Conservation (phyloP, 768 basidiomycete species). For the Piloderma croceum region DNA sequence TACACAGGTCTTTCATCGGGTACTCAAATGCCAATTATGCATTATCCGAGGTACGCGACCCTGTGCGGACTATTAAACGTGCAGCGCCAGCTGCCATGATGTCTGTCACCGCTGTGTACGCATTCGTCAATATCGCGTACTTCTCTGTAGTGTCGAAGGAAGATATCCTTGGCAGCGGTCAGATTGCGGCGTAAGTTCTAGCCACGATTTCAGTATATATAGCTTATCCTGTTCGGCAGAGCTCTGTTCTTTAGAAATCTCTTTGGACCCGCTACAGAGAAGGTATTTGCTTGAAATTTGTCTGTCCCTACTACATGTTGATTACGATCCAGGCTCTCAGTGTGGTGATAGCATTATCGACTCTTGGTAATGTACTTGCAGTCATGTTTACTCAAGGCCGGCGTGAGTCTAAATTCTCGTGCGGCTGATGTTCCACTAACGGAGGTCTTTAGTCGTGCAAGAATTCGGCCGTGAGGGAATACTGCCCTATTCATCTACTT, state of each 20-base stretch:
- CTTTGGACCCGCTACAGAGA: conserved; percentile 57
- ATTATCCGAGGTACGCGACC: conserved; percentile 64
- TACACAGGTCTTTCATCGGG: conserved; percentile 63
- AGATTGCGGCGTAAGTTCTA: conserved; percentile 59
- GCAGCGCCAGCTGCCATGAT: conserved; percentile 65
- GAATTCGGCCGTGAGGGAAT: conserved; percentile 70
- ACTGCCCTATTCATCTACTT: conserved; percentile 59
- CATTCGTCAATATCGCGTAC: conserved; percentile 67
- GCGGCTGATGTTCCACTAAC: conserved; percentile 17
- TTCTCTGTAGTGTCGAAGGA: conserved; percentile 67
- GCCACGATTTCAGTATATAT: neutral
- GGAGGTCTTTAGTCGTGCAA: conserved; percentile 71
- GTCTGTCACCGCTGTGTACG: conserved; percentile 52
- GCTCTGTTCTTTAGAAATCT: conserved; percentile 73
- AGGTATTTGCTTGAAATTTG: conserved; percentile 29
- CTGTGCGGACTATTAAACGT: conserved; percentile 62
- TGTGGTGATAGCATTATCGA: conserved; percentile 56
- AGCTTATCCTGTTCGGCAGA: conserved; percentile 31
- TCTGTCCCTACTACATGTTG: conserved; percentile 2
- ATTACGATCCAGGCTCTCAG: conserved; percentile 44
- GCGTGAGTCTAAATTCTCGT: conserved; percentile 32
- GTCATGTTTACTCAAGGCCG: conserved; percentile 63
- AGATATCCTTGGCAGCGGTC: conserved; percentile 59
- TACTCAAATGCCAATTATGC: conserved; percentile 75
- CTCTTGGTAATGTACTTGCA: conserved; percentile 58